Percentiles rank a stretch among this genome's conserved stretches.
These are phyloP conservation scores for Phytophthora pluvialis DNA, from an alignment of 352 stramenopile species.

Conservation along the genomic window DNA sequence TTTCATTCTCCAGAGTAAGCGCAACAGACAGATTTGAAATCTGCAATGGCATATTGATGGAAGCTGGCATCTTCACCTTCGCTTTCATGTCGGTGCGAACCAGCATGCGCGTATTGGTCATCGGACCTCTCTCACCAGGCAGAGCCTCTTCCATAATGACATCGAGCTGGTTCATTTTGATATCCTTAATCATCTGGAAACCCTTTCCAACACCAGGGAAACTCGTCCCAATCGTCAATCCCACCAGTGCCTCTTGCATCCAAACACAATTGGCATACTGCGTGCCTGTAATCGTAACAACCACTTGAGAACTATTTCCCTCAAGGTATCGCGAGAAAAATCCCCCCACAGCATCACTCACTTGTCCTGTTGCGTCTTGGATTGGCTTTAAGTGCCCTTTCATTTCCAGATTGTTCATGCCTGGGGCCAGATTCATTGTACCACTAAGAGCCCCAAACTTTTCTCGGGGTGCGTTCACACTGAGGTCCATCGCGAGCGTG, in stretches of 20 bases:
- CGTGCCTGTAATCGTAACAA: slow-evolving; percentile 54
- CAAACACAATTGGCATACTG: slow-evolving; percentile 66
- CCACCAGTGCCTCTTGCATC: slow-evolving; percentile 66
- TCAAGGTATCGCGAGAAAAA: slow-evolving; percentile 81
- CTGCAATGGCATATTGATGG: slow-evolving; percentile 69
- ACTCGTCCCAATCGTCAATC: slow-evolving; percentile 62
- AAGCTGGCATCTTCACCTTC: slow-evolving; percentile 73
- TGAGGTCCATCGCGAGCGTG: slow-evolving; percentile 60
- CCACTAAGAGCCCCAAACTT: slow-evolving; percentile 59
- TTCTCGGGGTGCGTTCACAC: slow-evolving; percentile 38
- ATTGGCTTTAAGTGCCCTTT: slow-evolving; percentile 55
- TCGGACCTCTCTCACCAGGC: slow-evolving; percentile 18
- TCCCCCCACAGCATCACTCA: slow-evolving; percentile 52
- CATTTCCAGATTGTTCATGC: slow-evolving; percentile 58
- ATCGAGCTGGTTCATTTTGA: slow-evolving; percentile 76
- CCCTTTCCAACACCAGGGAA: slow-evolving; percentile 64
- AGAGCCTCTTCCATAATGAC: slow-evolving; percentile 53
- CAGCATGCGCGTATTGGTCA: slow-evolving; percentile 74
- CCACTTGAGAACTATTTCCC: slow-evolving; percentile 58
- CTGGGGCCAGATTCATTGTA: slow-evolving; percentile 60
- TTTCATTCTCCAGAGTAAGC: slow-evolving; percentile 57
- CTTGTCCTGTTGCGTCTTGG: slow-evolving; percentile 44
- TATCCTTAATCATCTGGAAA: slow-evolving; percentile 71
- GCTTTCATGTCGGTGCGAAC: slow-evolving; percentile 73
- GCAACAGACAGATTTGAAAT: slow-evolving; percentile 74